Base-by-base conservation (phyloP, 441 rosid species). In the Pelargonium citronellum region DNA sequence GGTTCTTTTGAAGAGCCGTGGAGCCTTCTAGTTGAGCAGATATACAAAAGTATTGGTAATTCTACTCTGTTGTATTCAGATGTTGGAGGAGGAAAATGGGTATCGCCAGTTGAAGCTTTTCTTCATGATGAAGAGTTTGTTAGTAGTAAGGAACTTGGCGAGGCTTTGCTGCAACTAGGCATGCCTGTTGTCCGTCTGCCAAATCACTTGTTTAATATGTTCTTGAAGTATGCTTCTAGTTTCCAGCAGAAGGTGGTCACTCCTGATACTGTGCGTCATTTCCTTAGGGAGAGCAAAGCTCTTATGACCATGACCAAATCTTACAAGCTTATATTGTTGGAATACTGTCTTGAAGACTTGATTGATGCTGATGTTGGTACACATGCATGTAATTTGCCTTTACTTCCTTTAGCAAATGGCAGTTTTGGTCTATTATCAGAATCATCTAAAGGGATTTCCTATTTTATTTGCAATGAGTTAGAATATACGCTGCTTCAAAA, bases 1-100 rank as follows among this genome's bases (percentile, higher is more conserved):
- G 99, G 99, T 71, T 75, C 87, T 63, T 91, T 91, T 83, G 97
- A 95, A 83, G 97, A 90, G 83, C 99, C 99, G 71, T 95, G 99
- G 99, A 83, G 79, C 81, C 83, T 90, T 78, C 84, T 95, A 71
- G 97, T 95, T 57, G 97, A 95, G 81, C 84, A 86, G 60, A 79
- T 95, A 68, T 95, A 87, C 82, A 87, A 78, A 79, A 89, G 80
- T 73, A 76, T 90, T 71, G 81, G 89, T 65, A 79, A 78, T 81
- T 85, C 81, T 53, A 83, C 89, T 47, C 88, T 91, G 49, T 77
- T 95, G 79, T 85, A 82, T 83, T 86, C 99, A 16, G 87, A 83
- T 69, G 80, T 90, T 71, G 89, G 71, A 72, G 92, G 91, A 70
- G 97, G 96, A 49, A 87, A 82, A 78, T 95, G 97, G 96, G 85